Conservation (phyloP, 805 yeast species). For the Starmerella gropengiesseri region DNA sequence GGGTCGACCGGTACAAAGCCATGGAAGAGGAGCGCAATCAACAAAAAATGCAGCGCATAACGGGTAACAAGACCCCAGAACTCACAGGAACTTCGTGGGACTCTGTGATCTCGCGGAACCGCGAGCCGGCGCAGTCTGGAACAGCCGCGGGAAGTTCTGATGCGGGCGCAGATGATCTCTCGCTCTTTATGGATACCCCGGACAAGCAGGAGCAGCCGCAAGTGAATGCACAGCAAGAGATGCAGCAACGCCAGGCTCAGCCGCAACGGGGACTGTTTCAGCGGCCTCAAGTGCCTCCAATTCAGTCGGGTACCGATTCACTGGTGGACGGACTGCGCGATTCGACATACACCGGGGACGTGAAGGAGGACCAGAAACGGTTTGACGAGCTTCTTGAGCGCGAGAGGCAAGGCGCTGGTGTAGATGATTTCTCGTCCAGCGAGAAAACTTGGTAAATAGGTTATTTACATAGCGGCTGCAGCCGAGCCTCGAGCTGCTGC, state of each 20-base stretch:
- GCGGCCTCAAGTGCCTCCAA: background rate
- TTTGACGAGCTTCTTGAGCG: slow-evolving; percentile 21
- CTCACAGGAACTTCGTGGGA: slow-evolving; percentile 22
- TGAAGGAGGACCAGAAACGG: slow-evolving; percentile 15
- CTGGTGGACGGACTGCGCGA: slow-evolving; percentile 1
- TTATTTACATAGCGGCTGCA: background rate
- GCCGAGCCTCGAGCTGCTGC: no score
- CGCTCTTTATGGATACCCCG: background rate
- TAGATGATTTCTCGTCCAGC: slow-evolving; percentile 20
- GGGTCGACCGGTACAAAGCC: slow-evolving; percentile 1
- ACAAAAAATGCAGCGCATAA: slow-evolving; percentile 3
- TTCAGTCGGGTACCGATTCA: background rate
- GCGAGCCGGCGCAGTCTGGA: background rate
- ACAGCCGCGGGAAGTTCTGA: background rate
- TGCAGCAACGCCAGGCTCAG: no score
- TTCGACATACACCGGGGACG: background rate
- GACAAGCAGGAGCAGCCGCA: background rate
- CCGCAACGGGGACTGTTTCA: no score
- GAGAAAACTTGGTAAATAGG: slow-evolving; percentile 22
- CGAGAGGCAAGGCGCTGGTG: slow-evolving; percentile 11
- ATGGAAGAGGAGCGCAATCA: background rate
- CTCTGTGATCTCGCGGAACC: slow-evolving; percentile 6
- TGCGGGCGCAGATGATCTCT: background rate
- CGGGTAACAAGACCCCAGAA: background rate
- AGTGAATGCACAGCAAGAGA: background rate